phyloP scores from a whole-genome alignment of 2,329 filamentous ascomycete genomes.

The Colletotrichum magnum region DNA sequence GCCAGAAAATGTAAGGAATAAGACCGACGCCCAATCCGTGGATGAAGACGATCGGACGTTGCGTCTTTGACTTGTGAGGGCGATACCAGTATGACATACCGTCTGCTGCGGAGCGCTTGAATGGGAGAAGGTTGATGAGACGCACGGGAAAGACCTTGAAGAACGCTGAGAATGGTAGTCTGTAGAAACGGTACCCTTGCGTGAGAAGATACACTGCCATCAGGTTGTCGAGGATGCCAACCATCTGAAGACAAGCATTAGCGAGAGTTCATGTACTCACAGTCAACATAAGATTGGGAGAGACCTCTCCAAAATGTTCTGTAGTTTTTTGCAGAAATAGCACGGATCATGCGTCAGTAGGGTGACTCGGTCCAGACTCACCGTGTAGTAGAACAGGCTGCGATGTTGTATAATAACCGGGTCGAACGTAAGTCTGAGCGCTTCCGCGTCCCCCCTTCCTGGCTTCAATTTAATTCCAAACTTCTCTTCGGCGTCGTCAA shows the following conservation, averaged over 20 bases:
- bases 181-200: conserved; percentile 57
- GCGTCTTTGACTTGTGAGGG: conserved; percentile 70
- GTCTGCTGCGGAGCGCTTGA: conserved; percentile 60
- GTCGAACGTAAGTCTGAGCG: conserved; percentile 70
- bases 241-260: conserved; percentile 48
- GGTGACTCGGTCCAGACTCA: conserved; percentile 47
- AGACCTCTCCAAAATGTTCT: too few relatives aligned
- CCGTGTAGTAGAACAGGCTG: conserved; percentile 70
- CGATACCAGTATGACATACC: conserved; percentile 72
- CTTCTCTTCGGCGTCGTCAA: conserved; percentile 64
- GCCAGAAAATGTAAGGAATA: conserved; percentile 69
- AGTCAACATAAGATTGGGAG: too few relatives aligned
- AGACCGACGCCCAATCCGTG: conserved; percentile 71
- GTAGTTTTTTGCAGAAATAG: too few relatives aligned
- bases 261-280: background rate
- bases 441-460: conserved; percentile 66
- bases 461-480: conserved; percentile 63
- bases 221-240: conserved; percentile 62
- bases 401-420: conserved; percentile 69
- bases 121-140: conserved; percentile 61
- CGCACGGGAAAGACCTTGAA: conserved; percentile 67
- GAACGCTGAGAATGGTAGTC: conserved; percentile 60
- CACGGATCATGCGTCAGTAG: too few relatives aligned
- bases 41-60: conserved; percentile 71
- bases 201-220: conserved; percentile 49